Evolutionary conservation across 495 filamentous ascomycete genomes (phyloP), one percentile per base, ranked within the genome.

Genomic region (Trichocladium antarcticum): DNA sequence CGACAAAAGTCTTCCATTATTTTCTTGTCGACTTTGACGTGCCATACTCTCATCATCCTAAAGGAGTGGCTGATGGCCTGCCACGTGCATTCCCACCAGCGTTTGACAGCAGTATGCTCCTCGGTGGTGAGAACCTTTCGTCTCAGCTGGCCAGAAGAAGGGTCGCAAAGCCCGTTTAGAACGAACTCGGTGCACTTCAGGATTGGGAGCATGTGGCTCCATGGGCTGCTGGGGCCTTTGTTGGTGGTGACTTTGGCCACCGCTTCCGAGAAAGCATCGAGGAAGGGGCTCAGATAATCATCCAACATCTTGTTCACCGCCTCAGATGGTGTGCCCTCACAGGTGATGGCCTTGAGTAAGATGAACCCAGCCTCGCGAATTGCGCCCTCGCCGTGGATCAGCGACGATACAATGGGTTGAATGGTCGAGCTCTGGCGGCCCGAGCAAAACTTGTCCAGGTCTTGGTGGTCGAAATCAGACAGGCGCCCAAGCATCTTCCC

Each of bases 1-100:
- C 92, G 79, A 57, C 86, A 92, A 55, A 97, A 96, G 42, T 97
- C 84, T 59, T 84, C 78, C 85, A 98, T 84, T 20, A 74, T 68
- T 14, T 73, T 66, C 63, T 85, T 87, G 22, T 89, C 81, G 48
- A 74, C 65, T 9, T 77, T 75, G 19, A 76, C 66, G 43, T 81
- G 80, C 90, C 92, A 98, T 4, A 62, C 63, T 55, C 95, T 86
- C 17, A 87, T 90, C 57, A 79, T 80, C 39, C 77, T 69, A 59
- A 96, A 95, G n/a, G 93, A 85, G 12, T 83, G 78, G 3, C 79
- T 79, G 40, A 96, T 65, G 24, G 76, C 76, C 36, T 77, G 74
- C 92, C 92, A 98, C 52, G 86, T 73, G 41, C 74, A 74, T 50
- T 79, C 75, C 93, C 93, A 98, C 65, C 93, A 87, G 15, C 67